These are phyloP conservation scores for Aurifilum marmelostoma DNA, from an alignment of 2,329 filamentous ascomycete genomes.

Conservation along the genomic window DNA sequence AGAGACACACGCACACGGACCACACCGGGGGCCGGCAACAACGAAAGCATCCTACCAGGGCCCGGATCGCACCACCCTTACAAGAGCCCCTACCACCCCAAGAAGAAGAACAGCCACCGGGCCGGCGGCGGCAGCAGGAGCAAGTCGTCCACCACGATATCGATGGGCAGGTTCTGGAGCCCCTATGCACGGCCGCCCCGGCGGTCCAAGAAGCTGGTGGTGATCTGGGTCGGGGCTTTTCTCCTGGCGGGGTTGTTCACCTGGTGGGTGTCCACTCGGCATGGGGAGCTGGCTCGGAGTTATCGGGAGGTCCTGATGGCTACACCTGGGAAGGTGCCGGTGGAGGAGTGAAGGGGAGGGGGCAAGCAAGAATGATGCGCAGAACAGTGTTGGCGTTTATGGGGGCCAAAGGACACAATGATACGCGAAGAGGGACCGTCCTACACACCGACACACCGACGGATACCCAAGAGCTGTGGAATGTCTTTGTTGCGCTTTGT, in stretches of 20 bases:
- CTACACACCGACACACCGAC: background rate
- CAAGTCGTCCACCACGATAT: constrained; percentile 9
- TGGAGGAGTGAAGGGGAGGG: constrained; percentile 14
- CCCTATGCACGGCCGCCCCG: constrained; percentile 26
- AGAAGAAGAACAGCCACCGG: background rate
- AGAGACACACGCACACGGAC: constrained; percentile 28
- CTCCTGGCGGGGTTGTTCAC: constrained; percentile 21
- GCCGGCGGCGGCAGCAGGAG: background rate
- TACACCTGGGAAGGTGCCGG: constrained; percentile 17
- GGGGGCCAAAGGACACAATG: no score
- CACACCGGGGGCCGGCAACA: background rate
- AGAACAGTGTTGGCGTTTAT: background rate
- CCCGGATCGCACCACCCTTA: background rate
- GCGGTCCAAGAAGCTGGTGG: constrained; percentile 27
- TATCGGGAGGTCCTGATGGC: constrained; percentile 24
- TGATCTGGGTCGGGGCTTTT: constrained; percentile 25
- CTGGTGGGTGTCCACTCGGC: constrained; percentile 23
- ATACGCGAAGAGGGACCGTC: background rate
- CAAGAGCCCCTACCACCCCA: background rate
- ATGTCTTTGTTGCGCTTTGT: background rate
- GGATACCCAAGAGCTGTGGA: background rate
- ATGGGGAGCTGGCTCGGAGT: constrained; percentile 8
- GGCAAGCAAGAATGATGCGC: background rate
- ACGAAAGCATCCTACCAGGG: constrained; percentile 20
- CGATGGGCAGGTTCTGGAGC: constrained; percentile 19